These are phyloP conservation scores for Filosporella fistucella DNA, from an alignment of 495 filamentous ascomycete genomes.

Conservation along the genomic window DNA sequence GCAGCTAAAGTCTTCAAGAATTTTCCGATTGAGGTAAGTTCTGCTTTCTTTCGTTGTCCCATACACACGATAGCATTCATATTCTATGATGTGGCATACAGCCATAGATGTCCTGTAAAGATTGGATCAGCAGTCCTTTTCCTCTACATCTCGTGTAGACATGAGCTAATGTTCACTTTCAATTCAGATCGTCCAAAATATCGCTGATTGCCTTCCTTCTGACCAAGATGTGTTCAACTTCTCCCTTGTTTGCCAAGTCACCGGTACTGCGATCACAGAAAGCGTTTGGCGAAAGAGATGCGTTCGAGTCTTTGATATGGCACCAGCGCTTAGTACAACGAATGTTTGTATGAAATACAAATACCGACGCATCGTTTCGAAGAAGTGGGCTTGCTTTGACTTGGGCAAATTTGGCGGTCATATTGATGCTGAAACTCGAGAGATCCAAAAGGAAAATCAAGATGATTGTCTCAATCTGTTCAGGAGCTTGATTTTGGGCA, in stretches of 20 bases:
- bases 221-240: conserved; percentile 14
- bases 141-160: background rate
- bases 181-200: conserved; percentile 15
- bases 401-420: background rate
- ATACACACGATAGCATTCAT: too few relatives aligned
- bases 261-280: conserved; percentile 1
- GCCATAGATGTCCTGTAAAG: too few relatives aligned
- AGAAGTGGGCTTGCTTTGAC: conserved; percentile 10
- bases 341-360: conserved; percentile 6
- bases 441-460: background rate
- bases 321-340: background rate
- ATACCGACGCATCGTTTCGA: background rate
- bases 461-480: conserved; percentile 4
- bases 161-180: background rate
- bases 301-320: conserved; percentile 8
- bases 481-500: conserved; percentile 12
- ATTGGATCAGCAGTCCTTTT: background rate
- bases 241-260: conserved; percentile 4
- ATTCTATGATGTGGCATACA: too few relatives aligned
- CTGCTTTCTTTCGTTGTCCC: too few relatives aligned
- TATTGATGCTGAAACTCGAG: background rate
- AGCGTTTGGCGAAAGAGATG: conserved; percentile 18
- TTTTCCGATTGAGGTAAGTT: background rate
- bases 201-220: conserved; percentile 8
- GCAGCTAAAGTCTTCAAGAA: background rate